phyloP scores from a whole-genome alignment of 129 eudicot species.

The Centaurea solstitialis region DNA sequence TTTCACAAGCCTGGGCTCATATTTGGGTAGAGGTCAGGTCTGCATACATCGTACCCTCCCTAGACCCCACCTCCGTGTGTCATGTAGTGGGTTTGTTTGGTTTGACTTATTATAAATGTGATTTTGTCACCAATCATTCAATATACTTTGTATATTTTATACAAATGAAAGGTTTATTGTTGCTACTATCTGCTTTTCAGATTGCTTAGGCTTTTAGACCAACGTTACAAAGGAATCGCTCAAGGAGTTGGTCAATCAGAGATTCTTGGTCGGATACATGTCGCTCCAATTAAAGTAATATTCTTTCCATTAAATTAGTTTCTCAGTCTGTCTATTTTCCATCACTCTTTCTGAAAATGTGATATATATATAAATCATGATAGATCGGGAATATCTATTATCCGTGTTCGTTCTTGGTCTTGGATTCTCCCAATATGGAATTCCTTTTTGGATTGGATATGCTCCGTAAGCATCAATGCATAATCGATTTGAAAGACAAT shows the following conservation, averaged over 20 bases:
- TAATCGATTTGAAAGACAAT: slow-evolving; percentile 91
- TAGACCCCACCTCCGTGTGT: background rate
- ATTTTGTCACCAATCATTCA: background rate
- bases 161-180: background rate
- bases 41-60: background rate
- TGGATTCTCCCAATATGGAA: slow-evolving; percentile 97
- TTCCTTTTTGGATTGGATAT: slow-evolving; percentile 96
- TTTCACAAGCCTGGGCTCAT: background rate
- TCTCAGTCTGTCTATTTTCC: background rate
- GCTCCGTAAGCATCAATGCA: slow-evolving; percentile 98
- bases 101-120: background rate
- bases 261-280: slow-evolving; percentile 94
- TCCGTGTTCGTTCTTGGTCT: slow-evolving; percentile 86
- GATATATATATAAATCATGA: slow-evolving; percentile 5
- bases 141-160: background rate
- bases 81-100: background rate
- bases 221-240: slow-evolving; percentile 91
- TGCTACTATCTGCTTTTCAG: slow-evolving; percentile 37
- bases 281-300: slow-evolving; percentile 93
- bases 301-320: background rate
- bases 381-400: slow-evolving; percentile 86
- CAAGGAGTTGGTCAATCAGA: slow-evolving; percentile 97
- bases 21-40: background rate
- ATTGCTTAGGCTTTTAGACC: slow-evolving; percentile 87
- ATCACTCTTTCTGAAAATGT: background rate